Base-by-base conservation (phyloP, 2,329 filamentous ascomycete species). In the Fusarium euwallaceae region DNA sequence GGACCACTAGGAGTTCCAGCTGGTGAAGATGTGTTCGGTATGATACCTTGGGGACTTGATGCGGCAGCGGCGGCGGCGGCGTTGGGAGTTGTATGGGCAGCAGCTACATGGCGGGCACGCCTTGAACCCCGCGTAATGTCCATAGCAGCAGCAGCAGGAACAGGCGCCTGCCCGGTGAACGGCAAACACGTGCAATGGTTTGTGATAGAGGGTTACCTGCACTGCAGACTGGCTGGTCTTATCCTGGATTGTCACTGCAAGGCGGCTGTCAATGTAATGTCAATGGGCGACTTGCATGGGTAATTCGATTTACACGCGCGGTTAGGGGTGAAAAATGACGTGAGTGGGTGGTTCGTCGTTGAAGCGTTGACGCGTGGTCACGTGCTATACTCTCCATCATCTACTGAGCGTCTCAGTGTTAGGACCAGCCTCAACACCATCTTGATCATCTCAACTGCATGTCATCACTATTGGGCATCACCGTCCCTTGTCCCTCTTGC, bases 41-140 rank as follows among this genome's bases (percentile, higher is more conserved):
- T 61, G 22, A 65, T 39, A 43, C 12, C 56, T 48, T 66, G 66
- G 29, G 72, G 72, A 24, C 73, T 75, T 29, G 71, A 72, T 7
- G 71, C 63, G 48, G 4, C 10, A 10, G 71, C 48, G 61, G 10
- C 10, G 11, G 71, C 43, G 61, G 51, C 73, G 55, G 69, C 16
- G n/a, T 59, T 70, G 32, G 67, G 29, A 39, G 64, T 67, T 60
- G 60, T 66, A 68, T 73, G 70, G 39, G 61, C 45, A 45, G 71
- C 72, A 62, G 73, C 73, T 75, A 75, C 73, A 69, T 75, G 67
- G 29, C 73, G 67, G 56, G 73, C 70, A 73, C 73, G 73, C 45
- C 73, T 63, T 32, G 73, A 71, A 7, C 73, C 73, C 64, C 73
- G 73, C 14, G 73, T 73, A n/a, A 75, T 62, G 32, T 75, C 73